Evolutionary conservation across 495 filamentous ascomycete species (phyloP).

Genomic region (Xeromyces bisporus): DNA sequence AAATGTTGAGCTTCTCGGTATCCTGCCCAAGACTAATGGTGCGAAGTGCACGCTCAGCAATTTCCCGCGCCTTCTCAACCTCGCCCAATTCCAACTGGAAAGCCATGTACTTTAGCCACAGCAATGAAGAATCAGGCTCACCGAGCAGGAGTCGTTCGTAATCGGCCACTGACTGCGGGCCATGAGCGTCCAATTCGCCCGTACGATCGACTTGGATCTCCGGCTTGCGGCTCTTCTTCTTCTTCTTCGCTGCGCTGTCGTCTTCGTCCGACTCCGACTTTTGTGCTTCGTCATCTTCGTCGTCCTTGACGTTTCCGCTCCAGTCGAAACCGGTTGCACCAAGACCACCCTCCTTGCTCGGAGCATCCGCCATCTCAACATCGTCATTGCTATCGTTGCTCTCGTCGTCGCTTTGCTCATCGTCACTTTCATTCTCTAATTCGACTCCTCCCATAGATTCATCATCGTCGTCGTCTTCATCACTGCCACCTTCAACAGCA

Average conservation of each 20-base stretch:
- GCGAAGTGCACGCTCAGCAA: constrained; percentile 75
- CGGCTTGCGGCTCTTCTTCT: constrained; percentile 62
- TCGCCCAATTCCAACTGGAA: constrained; percentile 89
- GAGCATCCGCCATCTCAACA: constrained; percentile 13
- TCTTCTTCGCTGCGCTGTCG: constrained; percentile 38
- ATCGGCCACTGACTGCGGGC: constrained; percentile 79
- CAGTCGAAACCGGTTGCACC: constrained; percentile 73
- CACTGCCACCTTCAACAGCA: constrained; percentile 23
- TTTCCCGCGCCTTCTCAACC: constrained; percentile 63
- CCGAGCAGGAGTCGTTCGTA: constrained; percentile 87
- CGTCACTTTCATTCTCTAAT: constrained; percentile 20
- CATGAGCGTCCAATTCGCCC: constrained; percentile 70
- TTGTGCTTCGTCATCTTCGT: constrained; percentile 27
- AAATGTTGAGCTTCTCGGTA: constrained; percentile 81
- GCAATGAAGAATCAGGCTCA: constrained; percentile 69
- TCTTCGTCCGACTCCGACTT: constrained; percentile 32
- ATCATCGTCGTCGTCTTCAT: constrained; percentile 30
- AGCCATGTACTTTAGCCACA: constrained; percentile 95
- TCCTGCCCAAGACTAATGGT: constrained; percentile 79
- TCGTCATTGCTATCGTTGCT: constrained; percentile 34
- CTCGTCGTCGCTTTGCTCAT: constrained; percentile 25
- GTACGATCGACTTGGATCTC: constrained; percentile 77
- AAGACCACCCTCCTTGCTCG: constrained; percentile 36
- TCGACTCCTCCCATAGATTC: constrained; percentile 35
- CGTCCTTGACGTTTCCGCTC: constrained; percentile 43